Evolutionary conservation across 768 basidiomycete species (phyloP).

Genomic region (Leucocoprinus leucothites): DNA sequence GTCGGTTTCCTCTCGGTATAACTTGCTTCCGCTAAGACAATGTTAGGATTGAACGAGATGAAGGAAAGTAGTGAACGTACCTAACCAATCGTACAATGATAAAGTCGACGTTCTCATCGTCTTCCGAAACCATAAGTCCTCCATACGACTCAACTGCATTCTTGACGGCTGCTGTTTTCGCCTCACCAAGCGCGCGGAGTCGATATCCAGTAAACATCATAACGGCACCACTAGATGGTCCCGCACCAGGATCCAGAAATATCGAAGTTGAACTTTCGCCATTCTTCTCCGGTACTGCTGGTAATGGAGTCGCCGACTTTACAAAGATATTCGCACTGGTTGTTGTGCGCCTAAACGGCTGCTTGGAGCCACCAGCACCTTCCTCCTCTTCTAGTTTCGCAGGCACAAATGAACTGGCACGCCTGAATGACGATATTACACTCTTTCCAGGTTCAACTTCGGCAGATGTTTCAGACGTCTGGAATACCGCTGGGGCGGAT

Average conservation of each 20-base stretch:
- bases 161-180: constrained; percentile 52
- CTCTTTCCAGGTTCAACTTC: constrained; percentile 21
- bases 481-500: constrained; percentile 15
- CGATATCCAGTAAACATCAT: constrained; percentile 46
- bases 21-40: constrained; percentile 58
- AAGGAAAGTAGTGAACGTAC: constrained; percentile 32
- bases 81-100: constrained; percentile 73
- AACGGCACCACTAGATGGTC: constrained; percentile 25
- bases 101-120: constrained; percentile 54
- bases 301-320: background rate
- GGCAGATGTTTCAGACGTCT: constrained; percentile 6
- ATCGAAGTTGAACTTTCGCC: constrained; percentile 21
- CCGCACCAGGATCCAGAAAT: constrained; percentile 6
- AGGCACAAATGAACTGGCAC: constrained; percentile 64
- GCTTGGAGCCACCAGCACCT: constrained; percentile 20
- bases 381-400: constrained; percentile 19
- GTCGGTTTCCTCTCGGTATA: constrained; percentile 59
- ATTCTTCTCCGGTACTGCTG: constrained; percentile 6
- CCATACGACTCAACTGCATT: constrained; percentile 59
- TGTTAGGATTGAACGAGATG: background rate
- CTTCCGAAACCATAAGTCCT: constrained; percentile 43
- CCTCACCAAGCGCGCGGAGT: constrained; percentile 68
- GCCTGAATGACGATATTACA: constrained; percentile 58
- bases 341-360: constrained; percentile 46
- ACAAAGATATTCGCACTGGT: constrained; percentile 16